Base-by-base conservation (phyloP, 352 stramenopile species). In the Phytophthora cryptogea region DNA sequence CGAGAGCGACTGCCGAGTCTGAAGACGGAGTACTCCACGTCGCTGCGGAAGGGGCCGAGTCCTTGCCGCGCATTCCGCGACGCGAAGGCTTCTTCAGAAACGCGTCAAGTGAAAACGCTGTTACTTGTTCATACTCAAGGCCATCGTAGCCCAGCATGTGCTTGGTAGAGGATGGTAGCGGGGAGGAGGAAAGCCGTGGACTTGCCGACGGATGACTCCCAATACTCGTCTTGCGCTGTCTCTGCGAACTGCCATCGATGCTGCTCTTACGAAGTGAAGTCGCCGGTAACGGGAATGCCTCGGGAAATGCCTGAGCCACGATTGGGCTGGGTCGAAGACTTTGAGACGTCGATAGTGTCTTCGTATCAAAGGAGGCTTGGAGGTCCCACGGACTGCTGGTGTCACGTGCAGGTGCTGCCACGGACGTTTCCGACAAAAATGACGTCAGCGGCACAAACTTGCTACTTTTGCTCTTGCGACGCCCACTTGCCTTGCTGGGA, bases 391-490 rank as follows among this genome's bases (percentile, higher is more conserved):
- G 67, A 27, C 49, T 58, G 32, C 41, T 40, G 11, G 30, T 35
- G 20, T 45, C 39, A 48, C 7, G 56, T 17, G 31, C 13, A 9
- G 39, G 11, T 23, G 14, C 27, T 56, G 11, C 13, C 8, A 13
- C 4, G 42, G 35, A 16, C 47, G 72, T 73, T 26, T 17, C 59
- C 9, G 54, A 67, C 13, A 87, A 51, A 51, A 92, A 90, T 6
- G 72, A 62, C 35, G 74, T 72, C 13, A 88, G 48, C 8, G 76
- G 59, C 2, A 90, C 74, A 54, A 90, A 92, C 52, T 90, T 92
- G 35, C 63, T 62, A 8, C 48, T 63, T 40, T 69, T 76, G 36
- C 32, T 52, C 33, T 73, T 80, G 14, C 54, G 46, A 39, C 47
- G 44, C 35, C 48, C 51, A 36, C 41, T 60, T 17, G 54, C 3